Base-by-base conservation (phyloP, 345 rosid species). In the Turnera subulata region DNA sequence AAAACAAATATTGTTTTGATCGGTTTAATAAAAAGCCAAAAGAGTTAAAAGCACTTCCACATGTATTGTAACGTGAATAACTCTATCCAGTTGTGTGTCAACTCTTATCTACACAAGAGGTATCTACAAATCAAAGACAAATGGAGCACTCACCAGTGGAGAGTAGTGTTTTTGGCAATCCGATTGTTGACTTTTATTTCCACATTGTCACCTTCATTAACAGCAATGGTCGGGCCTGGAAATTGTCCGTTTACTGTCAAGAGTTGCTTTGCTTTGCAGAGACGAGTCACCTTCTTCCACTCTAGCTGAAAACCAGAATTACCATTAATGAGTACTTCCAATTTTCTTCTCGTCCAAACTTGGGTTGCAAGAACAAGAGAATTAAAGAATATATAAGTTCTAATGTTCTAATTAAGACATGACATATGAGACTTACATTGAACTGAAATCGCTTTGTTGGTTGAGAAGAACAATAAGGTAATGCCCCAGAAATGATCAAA, bases 171-270 rank as follows among this genome's bases (percentile, higher is more conserved):
- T 0, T 58, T 43, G 49, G 68, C 53, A 42, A 80, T 48, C 55
- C 58, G 19, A 26, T 78, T 75, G 10, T 82, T 86, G 69, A 86
- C 86, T 70, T 82, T 78, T 42, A 84, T 70, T 67, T 80, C 81
- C 5, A 84, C 84, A 50, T 62, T 55, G 65, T 87, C 86, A 12
- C 88, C 88, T 77, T 87, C 95, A 43, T 78, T 44, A 18, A 84
- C 81, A 33, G 73, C 81, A 23, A 87, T 80, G 20, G 82, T 76
- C 49, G 86, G 91, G 20, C 90, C 88, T 5, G 88, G 86, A 60
- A 68, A 82, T 56, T 84, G 15, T 38, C 88, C 95, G 50, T 84
- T 84, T 58, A 86, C 84, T 6, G 88, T 86, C 22, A 80, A 59
- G 50, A 86, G 78, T 11, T 59, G 79, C 70, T 78, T 86, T 16